These are phyloP conservation scores for Cutaneotrichosporon cyanovorans DNA, from an alignment of 1,284 basidiomycete species.

Conservation along the genomic window DNA sequence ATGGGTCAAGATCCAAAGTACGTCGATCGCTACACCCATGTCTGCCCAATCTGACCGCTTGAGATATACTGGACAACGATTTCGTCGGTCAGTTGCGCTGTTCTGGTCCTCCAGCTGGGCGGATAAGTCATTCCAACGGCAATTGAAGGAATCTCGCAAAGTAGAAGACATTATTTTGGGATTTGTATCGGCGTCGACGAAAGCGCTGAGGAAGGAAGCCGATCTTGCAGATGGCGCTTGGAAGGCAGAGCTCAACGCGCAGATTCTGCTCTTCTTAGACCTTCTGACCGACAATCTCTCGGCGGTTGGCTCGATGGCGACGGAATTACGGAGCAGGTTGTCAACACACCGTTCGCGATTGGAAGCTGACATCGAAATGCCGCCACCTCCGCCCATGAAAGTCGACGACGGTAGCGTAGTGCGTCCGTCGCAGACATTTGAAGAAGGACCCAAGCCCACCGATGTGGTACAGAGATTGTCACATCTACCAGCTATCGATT, in stretches of 20 bases:
- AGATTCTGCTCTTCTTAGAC: constrained; percentile 78
- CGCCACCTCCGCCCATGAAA: background rate
- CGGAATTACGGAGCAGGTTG: constrained; percentile 56
- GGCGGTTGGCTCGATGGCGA: constrained; percentile 64
- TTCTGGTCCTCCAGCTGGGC: constrained; percentile 78
- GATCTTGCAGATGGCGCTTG: constrained; percentile 70
- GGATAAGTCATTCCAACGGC: constrained; percentile 70
- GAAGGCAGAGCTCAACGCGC: constrained; percentile 85
- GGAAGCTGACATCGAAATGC: constrained; percentile 4
- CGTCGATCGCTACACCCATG: no score
- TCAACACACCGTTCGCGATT: constrained; percentile 10
- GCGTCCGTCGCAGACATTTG: no score
- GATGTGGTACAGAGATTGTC: no score
- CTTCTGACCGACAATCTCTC: constrained; percentile 73
- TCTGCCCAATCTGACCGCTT: background rate
- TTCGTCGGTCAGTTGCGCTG: constrained; percentile 76
- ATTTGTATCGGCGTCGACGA: constrained; percentile 85
- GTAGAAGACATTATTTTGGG: constrained; percentile 94
- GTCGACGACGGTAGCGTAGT: no score
- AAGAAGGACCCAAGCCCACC: no score
- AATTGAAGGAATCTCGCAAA: constrained; percentile 92
- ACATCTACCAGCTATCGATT: no score
- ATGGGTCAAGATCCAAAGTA: constrained; percentile 82
- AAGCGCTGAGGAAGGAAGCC: constrained; percentile 66
- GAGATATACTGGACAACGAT: constrained; percentile 79